Base-by-base conservation (phyloP, 139 green algal species). In the Chlamydomonas eustigma region DNA sequence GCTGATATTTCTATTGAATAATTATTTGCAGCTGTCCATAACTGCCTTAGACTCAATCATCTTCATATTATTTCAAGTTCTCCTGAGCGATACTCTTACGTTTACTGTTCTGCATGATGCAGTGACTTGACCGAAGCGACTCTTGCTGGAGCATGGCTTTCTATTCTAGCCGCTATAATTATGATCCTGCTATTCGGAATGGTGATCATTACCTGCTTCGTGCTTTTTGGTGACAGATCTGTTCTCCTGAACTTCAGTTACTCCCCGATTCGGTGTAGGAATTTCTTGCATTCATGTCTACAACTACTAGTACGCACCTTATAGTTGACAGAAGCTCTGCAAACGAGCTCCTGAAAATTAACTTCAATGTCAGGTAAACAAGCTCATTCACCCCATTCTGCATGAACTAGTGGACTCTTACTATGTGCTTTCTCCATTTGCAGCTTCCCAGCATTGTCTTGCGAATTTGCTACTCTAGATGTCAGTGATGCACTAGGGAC, bases 381-480 rank as follows among this genome's bases (percentile, higher is more conserved):
- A 18, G 44, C 44, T 18, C 44, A 58, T 18, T n/a, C n/a, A n/a
- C n/a, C n/a, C n/a, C n/a, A n/a, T n/a, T n/a, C n/a, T n/a, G n/a
- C n/a, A n/a, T n/a, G n/a, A n/a, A n/a, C n/a, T n/a, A n/a, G n/a
- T n/a, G n/a, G n/a, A 70, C 63, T 37, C 63, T 70, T 22, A 22
- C 30, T 70, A 6, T 28, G 30, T 31, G 30, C 33, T 28, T 8
- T n/a, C 4, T 32, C 5, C 80, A 30, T 22, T 3, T 82, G 85
- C 90, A 94, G 88, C 73, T 94, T 94, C 71, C 92, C 94, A 0
- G 82, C 86, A 2, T 76, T 99, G 33, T 97, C 94, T 0, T 99
- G 95, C 79, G 95, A 99, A 78, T 98, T 97, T 87, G 93, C 93
- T 2, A 96, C 94, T 0, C 82, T 98, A 28, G 95, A 99, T 76